Evolutionary conservation across 352 stramenopile genomes (phyloP).

Genomic region (Lagenidium giganteum): DNA sequence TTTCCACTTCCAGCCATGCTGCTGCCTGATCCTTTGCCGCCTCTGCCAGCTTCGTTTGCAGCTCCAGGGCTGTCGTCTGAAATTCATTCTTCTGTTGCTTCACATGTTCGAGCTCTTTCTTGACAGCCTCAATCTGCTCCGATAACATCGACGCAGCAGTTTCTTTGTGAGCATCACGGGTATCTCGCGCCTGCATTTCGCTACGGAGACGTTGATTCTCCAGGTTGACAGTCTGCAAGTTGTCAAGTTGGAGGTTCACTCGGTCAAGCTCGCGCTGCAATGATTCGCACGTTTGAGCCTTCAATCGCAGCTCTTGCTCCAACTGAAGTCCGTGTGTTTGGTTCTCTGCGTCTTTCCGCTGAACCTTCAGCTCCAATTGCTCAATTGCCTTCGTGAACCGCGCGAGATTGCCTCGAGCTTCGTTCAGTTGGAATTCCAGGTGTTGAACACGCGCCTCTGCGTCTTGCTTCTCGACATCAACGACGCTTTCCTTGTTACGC

Average conservation of each 20-base stretch:
- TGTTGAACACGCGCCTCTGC: slow-evolving; percentile 27
- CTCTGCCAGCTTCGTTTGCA: slow-evolving; percentile 32
- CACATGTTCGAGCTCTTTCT: slow-evolving; percentile 21
- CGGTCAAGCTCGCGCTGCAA: slow-evolving; percentile 20
- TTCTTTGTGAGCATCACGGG: background rate
- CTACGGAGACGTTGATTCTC: slow-evolving; percentile 34
- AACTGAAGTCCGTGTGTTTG: slow-evolving; percentile 46
- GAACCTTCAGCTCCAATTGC: slow-evolving; percentile 75
- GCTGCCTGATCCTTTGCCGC: slow-evolving; percentile 15
- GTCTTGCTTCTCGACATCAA: too few species aligned
- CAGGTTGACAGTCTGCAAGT: slow-evolving; percentile 31
- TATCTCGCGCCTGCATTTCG: background rate
- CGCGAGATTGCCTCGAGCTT: slow-evolving; percentile 45
- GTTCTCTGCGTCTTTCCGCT: slow-evolving; percentile 59
- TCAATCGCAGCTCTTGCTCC: slow-evolving; percentile 42
- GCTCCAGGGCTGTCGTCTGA: slow-evolving; percentile 18
- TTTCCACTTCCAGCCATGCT: slow-evolving; percentile 29
- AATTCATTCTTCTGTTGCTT: slow-evolving; percentile 21
- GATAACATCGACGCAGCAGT: slow-evolving; percentile 16
- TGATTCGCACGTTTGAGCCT: slow-evolving; percentile 34
- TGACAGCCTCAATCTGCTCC: slow-evolving; percentile 25
- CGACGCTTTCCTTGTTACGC: slow-evolving; percentile 27
- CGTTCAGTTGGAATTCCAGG: slow-evolving; percentile 50
- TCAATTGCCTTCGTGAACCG: slow-evolving; percentile 67
- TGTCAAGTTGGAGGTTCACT: slow-evolving; percentile 21